Conservation (phyloP, 148 eudicot species). For the Beta vulgaris region DNA sequence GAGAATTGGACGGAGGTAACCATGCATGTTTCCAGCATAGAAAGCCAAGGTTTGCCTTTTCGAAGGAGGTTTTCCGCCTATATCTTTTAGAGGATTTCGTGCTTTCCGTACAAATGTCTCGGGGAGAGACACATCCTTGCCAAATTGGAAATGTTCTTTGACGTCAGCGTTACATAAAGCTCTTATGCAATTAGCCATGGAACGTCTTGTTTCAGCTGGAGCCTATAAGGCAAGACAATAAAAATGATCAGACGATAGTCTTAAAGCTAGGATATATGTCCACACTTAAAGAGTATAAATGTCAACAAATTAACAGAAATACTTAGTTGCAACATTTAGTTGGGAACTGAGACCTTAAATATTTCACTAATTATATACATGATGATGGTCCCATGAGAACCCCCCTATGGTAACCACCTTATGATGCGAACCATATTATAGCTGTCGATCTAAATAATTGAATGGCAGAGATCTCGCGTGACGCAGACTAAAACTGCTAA, state of each 20-base stretch:
- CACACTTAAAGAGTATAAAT: background rate
- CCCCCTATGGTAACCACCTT: too few species aligned
- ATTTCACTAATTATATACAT: too few species aligned
- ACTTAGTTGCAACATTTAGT: too few species aligned
- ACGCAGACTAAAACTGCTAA: too few species aligned
- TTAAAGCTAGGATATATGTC: background rate
- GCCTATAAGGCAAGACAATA: constrained; percentile 34
- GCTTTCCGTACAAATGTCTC: constrained; percentile 49
- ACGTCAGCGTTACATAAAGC: constrained; percentile 70
- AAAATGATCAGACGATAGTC: background rate
- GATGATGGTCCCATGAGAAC: too few species aligned
- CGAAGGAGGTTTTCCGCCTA: constrained; percentile 54
- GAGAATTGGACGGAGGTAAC: constrained; percentile 51
- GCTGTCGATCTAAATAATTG: too few species aligned
- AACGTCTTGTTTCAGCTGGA: constrained; percentile 48
- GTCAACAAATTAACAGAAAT: too few species aligned
- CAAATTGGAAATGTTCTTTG: constrained; percentile 52
- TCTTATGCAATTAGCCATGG: constrained; percentile 54
- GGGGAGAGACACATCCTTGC: constrained; percentile 73
- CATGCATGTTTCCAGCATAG: constrained; percentile 74
- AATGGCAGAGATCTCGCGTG: too few species aligned
- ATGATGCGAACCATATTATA: too few species aligned
- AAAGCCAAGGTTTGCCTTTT: constrained; percentile 53
- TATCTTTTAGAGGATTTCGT: constrained; percentile 36
- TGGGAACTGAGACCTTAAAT: too few species aligned